These are phyloP conservation scores for Hymenoscyphus occultus DNA, from an alignment of 2,329 filamentous ascomycete species.

Conservation along the genomic window DNA sequence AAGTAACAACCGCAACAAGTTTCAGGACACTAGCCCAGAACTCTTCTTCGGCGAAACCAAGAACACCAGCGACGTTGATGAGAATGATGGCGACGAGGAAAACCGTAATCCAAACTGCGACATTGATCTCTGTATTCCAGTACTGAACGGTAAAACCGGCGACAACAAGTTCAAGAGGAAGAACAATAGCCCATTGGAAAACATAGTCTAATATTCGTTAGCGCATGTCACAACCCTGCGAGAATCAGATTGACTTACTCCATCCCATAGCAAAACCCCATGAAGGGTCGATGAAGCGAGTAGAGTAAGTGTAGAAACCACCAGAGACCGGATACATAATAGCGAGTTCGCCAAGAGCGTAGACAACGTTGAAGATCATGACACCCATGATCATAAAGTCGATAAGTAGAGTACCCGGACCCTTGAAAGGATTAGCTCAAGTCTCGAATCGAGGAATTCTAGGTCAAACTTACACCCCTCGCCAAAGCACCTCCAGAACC, in stretches of 20 bases:
- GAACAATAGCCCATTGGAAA: slow-evolving; percentile 77
- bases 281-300: slow-evolving; percentile 87
- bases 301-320: slow-evolving; percentile 87
- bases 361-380: slow-evolving; percentile 75
- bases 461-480: slow-evolving; percentile 45
- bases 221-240: not conserved
- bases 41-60: slow-evolving; percentile 83
- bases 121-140: slow-evolving; percentile 58
- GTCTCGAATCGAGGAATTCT: not conserved
- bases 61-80: slow-evolving; percentile 86
- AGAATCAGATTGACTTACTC: slow-evolving; percentile 42
- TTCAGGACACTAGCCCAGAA: slow-evolving; percentile 86
- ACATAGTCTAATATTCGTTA: slow-evolving; percentile 59
- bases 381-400: slow-evolving; percentile 73
- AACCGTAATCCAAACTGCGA: slow-evolving; percentile 74
- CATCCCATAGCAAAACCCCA: slow-evolving; percentile 95
- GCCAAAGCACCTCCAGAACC: slow-evolving; percentile 71
- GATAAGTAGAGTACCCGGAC: slow-evolving; percentile 72
- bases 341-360: slow-evolving; percentile 85
- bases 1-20: slow-evolving; percentile 77
- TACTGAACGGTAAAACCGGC: slow-evolving; percentile 79
- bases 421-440: slow-evolving; percentile 36
- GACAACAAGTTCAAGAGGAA: slow-evolving; percentile 82
- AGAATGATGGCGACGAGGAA: slow-evolving; percentile 71
- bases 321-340: slow-evolving; percentile 87